A percentile compares a stretch with the other conserved stretches of the same genome.
These are phyloP conservation scores for Boletus coccyginus DNA, from an alignment of 768 basidiomycete species.

Conservation along the genomic window DNA sequence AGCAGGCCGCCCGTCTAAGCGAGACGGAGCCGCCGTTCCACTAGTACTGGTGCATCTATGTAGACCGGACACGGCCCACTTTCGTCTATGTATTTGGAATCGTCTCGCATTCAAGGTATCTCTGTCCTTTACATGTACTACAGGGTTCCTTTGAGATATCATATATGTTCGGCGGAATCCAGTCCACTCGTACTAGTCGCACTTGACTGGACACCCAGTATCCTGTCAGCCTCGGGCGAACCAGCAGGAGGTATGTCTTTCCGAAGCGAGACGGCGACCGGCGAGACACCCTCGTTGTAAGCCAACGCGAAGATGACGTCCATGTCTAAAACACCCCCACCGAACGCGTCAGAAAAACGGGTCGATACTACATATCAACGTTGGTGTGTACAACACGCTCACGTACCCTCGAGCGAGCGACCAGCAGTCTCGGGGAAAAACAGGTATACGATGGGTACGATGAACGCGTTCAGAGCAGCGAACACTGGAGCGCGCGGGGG, in stretches of 20 bases:
- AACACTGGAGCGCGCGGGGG: slow-evolving; percentile 36
- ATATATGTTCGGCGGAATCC: slow-evolving; percentile 1
- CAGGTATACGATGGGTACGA: slow-evolving; percentile 55
- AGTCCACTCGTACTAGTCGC: not conserved
- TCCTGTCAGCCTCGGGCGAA: slow-evolving; percentile 42
- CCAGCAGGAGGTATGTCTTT: slow-evolving; percentile 45
- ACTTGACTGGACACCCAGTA: slow-evolving; percentile 34
- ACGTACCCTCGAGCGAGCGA: slow-evolving; percentile 52
- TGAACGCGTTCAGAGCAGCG: slow-evolving; percentile 53
- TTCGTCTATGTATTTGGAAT: no score
- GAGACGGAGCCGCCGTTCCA: no score
- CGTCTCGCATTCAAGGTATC: no score
- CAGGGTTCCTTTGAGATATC: no score
- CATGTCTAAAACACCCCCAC: slow-evolving; percentile 32
- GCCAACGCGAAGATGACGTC: slow-evolving; percentile 47
- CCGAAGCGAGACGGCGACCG: slow-evolving; percentile 42
- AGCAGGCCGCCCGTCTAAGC: no score
- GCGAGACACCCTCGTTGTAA: slow-evolving; percentile 42
- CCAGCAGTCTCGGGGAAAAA: slow-evolving; percentile 64
- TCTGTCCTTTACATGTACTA: not conserved
- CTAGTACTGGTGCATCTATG: no score
- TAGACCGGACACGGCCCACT: no score
- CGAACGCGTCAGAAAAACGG: not conserved
- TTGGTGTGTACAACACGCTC: not conserved
- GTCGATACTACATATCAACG: no score